Base-by-base conservation (phyloP, 164 flowering plant species). In the Tinospora cordifolia region DNA sequence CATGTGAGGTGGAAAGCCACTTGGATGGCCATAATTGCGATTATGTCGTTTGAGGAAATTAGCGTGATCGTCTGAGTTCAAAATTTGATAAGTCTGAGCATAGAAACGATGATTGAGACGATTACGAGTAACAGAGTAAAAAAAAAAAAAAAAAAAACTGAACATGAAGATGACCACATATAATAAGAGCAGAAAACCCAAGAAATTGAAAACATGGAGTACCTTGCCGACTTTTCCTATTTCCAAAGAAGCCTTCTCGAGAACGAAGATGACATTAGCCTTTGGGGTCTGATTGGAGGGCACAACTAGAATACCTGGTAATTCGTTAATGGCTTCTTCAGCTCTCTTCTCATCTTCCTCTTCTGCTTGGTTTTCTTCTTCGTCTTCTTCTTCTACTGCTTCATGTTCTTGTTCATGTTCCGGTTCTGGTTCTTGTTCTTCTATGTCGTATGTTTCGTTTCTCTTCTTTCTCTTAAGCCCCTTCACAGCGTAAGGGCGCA, bases 61-160 rank as follows among this genome's bases (percentile, higher is more conserved):
- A 65, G 88, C 57, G 77, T 94, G 97, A 24, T 94, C 96, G 21
- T 92, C 96, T 0, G 96, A 87, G 70, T 86, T 95, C 80, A 92
- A 67, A 47, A 95, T 74, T 76, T 87, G 92, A 58, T 84, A 83
- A 15, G 70, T 87, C 97, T 91, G 87, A 15, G 2, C 7, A 51
- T n/a, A n/a, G n/a, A n/a, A n/a, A n/a, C n/a, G n/a, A n/a, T n/a
- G n/a, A n/a, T n/a, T n/a, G n/a, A n/a, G n/a, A n/a, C n/a, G n/a
- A n/a, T n/a, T n/a, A n/a, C n/a, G n/a, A n/a, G n/a, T n/a, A n/a
- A n/a, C n/a, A n/a, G n/a, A n/a, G n/a, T n/a, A n/a, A n/a, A n/a
- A n/a, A n/a, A n/a, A n/a, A n/a, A n/a, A n/a, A n/a, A n/a, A n/a
- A n/a, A n/a, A n/a, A n/a, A n/a, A n/a, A n/a, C n/a, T n/a, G n/a